A percentile compares a stretch with the other conserved stretches of the same genome.
Evolutionary conservation across 2,329 filamentous ascomycete genomes (phyloP).

Genomic region (Aspergillus alliaceus): DNA sequence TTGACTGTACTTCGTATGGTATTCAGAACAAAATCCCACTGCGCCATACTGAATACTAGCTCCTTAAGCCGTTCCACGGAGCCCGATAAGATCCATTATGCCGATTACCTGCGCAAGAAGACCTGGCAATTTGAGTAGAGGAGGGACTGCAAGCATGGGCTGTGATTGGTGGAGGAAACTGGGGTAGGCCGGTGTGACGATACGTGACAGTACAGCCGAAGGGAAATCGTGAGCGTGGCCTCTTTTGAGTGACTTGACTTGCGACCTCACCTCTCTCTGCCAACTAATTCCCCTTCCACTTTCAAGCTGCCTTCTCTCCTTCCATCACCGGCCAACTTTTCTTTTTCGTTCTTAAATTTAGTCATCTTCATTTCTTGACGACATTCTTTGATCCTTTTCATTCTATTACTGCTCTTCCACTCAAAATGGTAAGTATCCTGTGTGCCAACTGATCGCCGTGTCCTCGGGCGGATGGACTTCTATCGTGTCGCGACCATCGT

Average conservation of each 20-base stretch:
- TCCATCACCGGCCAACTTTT: constrained; percentile 4
- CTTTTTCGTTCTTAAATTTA: constrained; percentile 12
- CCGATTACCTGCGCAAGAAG: too few relatives aligned
- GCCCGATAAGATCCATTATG: too few relatives aligned
- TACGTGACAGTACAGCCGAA: constrained; percentile 16
- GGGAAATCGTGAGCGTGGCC: constrained; percentile 28
- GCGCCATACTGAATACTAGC: too few relatives aligned
- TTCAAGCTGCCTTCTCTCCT: constrained; percentile 2
- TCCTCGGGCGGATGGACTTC: constrained; percentile 1
- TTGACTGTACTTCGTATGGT: not conserved
- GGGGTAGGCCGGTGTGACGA: constrained; percentile 11
- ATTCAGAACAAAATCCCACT: too few relatives aligned
- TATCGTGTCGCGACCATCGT: not conserved
- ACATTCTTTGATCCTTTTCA: constrained; percentile 20
- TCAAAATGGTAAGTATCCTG: constrained; percentile 26
- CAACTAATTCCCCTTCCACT: constrained; percentile 1
- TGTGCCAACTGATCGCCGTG: constrained; percentile 9
- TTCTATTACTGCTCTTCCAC: constrained; percentile 16
- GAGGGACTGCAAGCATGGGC: not conserved
- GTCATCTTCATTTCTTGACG: constrained; percentile 20
- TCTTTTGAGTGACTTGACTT: constrained; percentile 24
- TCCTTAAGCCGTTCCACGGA: too few relatives aligned
- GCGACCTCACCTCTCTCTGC: constrained; percentile 17
- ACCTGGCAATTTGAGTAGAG: not conserved
- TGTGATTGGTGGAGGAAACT: constrained; percentile 3